Percentiles rank a stretch among this genome's conserved stretches.
Conservation (phyloP, 768 basidiomycete species). For the Suillus variegatus region DNA sequence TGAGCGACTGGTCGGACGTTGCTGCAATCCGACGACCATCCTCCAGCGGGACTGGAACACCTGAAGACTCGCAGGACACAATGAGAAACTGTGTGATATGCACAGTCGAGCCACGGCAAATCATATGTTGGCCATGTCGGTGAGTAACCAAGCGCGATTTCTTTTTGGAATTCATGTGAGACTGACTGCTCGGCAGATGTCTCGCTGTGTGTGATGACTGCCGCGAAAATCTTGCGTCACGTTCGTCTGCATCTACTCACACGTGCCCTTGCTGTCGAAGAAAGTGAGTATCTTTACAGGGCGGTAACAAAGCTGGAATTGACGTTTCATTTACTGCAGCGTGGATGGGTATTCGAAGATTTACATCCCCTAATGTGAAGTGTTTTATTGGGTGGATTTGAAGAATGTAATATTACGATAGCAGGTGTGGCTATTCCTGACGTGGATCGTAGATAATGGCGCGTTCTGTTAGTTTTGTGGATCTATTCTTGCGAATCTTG, state of each 20-base stretch:
- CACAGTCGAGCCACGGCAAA: constrained; percentile 62
- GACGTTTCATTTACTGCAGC: constrained; percentile 12
- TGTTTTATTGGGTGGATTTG: neutral
- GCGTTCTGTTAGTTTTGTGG: neutral
- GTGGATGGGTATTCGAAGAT: constrained; percentile 39
- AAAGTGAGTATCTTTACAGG: constrained; percentile 34
- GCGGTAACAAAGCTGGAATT: constrained; percentile 7
- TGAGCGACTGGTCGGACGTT: constrained; percentile 33
- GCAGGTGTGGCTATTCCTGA: neutral
- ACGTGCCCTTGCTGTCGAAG: constrained; percentile 53
- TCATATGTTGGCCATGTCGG: constrained; percentile 89
- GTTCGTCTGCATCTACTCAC: constrained; percentile 49
- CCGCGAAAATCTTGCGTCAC: constrained; percentile 52
- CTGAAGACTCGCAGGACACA: constrained; percentile 26
- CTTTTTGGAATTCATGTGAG: constrained; percentile 3
- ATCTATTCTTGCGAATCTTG: neutral
- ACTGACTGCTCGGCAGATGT: constrained; percentile 34
- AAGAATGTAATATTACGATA: neutral
- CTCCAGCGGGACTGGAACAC: constrained; percentile 12
- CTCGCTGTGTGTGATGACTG: constrained; percentile 56
- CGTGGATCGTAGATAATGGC: neutral
- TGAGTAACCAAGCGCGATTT: constrained; percentile 31
- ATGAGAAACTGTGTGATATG: constrained; percentile 68
- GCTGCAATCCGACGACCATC: constrained; percentile 25
- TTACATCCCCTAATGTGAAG: constrained; percentile 26